Conservation (phyloP, 1,284 basidiomycete genomes). For the Dichomitus squalens region DNA sequence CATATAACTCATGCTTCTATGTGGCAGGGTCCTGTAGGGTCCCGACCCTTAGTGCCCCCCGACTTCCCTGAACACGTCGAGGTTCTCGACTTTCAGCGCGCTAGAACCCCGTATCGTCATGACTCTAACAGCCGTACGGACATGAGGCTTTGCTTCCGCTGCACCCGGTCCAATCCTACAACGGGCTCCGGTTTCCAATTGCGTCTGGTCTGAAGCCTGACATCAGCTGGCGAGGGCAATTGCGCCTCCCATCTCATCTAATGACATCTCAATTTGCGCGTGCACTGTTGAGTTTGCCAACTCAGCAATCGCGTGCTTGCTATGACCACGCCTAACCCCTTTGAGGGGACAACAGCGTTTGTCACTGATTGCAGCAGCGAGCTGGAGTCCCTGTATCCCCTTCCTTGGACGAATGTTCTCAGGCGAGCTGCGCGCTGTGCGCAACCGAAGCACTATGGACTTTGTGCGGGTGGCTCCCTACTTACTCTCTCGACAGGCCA, state of each 20-base stretch:
- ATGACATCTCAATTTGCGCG: no score
- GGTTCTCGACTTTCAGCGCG: not conserved
- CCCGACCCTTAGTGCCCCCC: not conserved
- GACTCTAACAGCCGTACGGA: not conserved
- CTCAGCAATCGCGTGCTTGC: not conserved
- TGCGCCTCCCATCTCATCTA: no score
- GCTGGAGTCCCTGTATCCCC: conserved; percentile 1
- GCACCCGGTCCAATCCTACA: not conserved
- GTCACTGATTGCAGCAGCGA: conserved; percentile 10
- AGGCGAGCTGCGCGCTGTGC: conserved; percentile 4
- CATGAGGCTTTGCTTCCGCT: not conserved
- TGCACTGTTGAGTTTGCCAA: not conserved
- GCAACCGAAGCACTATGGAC: not conserved
- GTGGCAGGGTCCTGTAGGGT: not conserved
- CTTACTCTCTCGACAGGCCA: no score
- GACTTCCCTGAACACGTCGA: not conserved
- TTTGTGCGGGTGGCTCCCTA: no score
- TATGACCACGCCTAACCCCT: conserved; percentile 5
- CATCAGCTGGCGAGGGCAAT: not conserved
- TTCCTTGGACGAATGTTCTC: conserved; percentile 5
- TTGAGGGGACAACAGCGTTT: conserved; percentile 17
- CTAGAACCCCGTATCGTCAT: not conserved
- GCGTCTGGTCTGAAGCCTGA: not conserved
- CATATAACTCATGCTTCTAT: not conserved
- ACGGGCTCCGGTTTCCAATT: not conserved